Percentiles rank a stretch among this genome's conserved stretches.
Evolutionary conservation across 2,329 filamentous ascomycete species (phyloP).

Genomic region (Beauveria sp.): DNA sequence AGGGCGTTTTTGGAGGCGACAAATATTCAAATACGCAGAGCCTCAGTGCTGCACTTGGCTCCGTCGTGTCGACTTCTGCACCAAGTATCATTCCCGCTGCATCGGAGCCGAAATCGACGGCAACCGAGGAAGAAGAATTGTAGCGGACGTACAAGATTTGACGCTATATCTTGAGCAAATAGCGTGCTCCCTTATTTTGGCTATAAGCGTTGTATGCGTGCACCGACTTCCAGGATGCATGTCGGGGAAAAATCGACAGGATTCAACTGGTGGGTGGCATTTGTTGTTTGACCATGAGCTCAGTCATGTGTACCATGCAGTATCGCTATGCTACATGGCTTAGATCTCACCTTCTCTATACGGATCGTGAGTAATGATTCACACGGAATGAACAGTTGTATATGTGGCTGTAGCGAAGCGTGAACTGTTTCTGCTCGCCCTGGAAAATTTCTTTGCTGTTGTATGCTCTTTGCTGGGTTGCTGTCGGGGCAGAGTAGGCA

Average conservation of each 20-base stretch:
- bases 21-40: constrained; percentile 24
- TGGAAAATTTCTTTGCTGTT: constrained; percentile 1
- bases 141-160: constrained; percentile 17
- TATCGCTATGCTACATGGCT: not conserved
- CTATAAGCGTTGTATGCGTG: not conserved
- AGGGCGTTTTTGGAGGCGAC: constrained; percentile 17
- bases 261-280: not conserved
- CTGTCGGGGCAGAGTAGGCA: not conserved
- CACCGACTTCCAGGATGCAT: not conserved
- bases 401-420: constrained; percentile 1
- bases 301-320: constrained; percentile 2
- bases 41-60: constrained; percentile 28
- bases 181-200: not conserved
- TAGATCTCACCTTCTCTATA: not conserved
- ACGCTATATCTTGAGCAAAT: not conserved
- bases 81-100: constrained; percentile 17
- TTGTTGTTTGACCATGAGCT: constrained; percentile 9
- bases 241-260: not conserved
- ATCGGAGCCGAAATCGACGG: constrained; percentile 17
- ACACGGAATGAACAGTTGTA: constrained; percentile 5
- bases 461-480: not conserved
- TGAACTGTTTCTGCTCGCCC: constrained; percentile 6
- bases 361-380: constrained; percentile 5
- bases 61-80: constrained; percentile 20
- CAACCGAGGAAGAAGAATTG: constrained; percentile 32